Conservation (phyloP, 768 basidiomycete genomes). For the Boletus reticulatus region DNA sequence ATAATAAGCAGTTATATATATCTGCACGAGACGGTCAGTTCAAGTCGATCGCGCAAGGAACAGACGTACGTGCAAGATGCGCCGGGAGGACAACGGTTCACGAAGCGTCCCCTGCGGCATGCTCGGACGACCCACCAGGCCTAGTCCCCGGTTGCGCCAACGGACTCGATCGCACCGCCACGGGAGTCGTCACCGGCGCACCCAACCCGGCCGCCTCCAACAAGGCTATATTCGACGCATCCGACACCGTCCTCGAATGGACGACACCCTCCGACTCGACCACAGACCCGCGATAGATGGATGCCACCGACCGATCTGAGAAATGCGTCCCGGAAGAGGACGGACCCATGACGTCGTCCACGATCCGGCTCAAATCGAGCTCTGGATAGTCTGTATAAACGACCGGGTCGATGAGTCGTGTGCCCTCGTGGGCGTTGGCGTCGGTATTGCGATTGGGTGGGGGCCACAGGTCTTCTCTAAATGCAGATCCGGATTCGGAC, state of each 20-base stretch:
- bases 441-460: conserved; percentile 20
- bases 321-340: conserved; percentile 11
- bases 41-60: too few species aligned
- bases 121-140: not conserved
- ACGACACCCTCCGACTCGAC: not conserved
- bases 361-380: conserved; percentile 40
- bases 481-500: conserved; percentile 46
- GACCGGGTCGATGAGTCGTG: conserved; percentile 23
- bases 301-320: conserved; percentile 25
- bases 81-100: not conserved
- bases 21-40: too few species aligned
- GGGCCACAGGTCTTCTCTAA: conserved; percentile 46
- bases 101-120: not conserved
- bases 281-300: conserved; percentile 14
- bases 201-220: conserved; percentile 26
- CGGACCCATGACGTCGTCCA: conserved; percentile 51
- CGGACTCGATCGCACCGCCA: conserved; percentile 20
- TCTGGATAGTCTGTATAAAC: conserved; percentile 17
- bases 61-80: not conserved
- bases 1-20: too few species aligned
- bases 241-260: conserved; percentile 23
- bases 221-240: conserved; percentile 17
- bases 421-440: conserved; percentile 20
- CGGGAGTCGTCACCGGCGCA: not conserved
- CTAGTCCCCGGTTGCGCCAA: conserved; percentile 9